Evolutionary conservation across 2,329 filamentous ascomycete genomes (phyloP).

Genomic region (Calonectria honghensis): DNA sequence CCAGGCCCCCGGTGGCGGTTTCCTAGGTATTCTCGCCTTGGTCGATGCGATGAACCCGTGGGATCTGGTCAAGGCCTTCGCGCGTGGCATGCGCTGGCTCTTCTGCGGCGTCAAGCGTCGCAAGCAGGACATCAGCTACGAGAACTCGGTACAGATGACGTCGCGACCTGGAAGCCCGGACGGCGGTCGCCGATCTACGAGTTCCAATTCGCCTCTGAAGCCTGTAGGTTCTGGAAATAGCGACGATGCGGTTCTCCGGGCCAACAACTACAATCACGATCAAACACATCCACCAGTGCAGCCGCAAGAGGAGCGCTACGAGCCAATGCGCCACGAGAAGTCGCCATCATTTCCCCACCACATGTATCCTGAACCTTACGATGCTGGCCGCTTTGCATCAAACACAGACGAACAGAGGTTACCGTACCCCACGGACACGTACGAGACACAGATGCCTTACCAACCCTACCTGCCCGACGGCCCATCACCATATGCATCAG

Average conservation of each 20-base stretch:
- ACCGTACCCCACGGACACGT: slow-evolving; percentile 3
- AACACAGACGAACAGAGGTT: neutral
- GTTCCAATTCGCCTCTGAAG: slow-evolving; percentile 33
- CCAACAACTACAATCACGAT: slow-evolving; percentile 6
- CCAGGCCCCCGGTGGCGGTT: slow-evolving; percentile 76
- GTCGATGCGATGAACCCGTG: slow-evolving; percentile 85
- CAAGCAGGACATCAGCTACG: slow-evolving; percentile 71
- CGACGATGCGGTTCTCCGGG: neutral
- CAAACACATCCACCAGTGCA: neutral
- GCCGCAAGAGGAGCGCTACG: slow-evolving; percentile 29
- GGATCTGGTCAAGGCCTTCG: slow-evolving; percentile 88
- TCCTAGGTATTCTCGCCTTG: slow-evolving; percentile 78
- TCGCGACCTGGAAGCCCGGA: slow-evolving; percentile 58
- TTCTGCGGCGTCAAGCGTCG: slow-evolving; percentile 82
- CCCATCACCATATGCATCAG: neutral
- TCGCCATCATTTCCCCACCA: neutral
- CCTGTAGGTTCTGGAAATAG: slow-evolving; percentile 12
- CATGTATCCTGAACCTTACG: slow-evolving; percentile 16
- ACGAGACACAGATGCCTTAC: slow-evolving; percentile 13
- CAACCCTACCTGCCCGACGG: neutral
- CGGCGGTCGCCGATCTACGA: slow-evolving; percentile 34
- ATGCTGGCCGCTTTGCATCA: slow-evolving; percentile 7
- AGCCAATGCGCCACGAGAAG: slow-evolving; percentile 28
- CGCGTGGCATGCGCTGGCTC: slow-evolving; percentile 86
- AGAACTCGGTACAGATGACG: slow-evolving; percentile 37